Evolutionary conservation across 2,329 filamentous ascomycete species (phyloP).

Genomic region (Dactylellina leptospora): DNA sequence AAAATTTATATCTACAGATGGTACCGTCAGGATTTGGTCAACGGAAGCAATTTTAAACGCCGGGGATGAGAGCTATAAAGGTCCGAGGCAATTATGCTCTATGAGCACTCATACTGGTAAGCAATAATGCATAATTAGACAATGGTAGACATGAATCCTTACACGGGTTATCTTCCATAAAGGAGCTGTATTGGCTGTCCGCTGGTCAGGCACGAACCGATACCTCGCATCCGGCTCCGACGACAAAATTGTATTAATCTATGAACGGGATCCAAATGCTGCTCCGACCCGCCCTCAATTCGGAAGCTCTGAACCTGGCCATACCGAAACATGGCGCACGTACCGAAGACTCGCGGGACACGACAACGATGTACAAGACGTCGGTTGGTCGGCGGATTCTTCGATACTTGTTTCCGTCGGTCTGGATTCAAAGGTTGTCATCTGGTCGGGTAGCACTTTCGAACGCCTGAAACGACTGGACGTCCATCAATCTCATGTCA

Average conservation of each 20-base stretch:
- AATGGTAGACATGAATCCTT: background rate
- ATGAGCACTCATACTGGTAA: conserved; percentile 99
- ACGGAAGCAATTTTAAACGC: conserved; percentile 90
- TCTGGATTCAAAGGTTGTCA: conserved; percentile 94
- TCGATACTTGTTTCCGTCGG: conserved; percentile 96
- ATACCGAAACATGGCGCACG: conserved; percentile 98
- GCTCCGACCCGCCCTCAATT: conserved; percentile 74
- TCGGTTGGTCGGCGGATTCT: conserved; percentile 96
- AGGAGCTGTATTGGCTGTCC: conserved; percentile 70
- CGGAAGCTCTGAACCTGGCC: conserved; percentile 86
- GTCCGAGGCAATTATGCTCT: conserved; percentile 91
- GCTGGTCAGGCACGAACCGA: conserved; percentile 93
- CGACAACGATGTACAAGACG: conserved; percentile 97
- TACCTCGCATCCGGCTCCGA: conserved; percentile 97
- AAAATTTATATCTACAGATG: conserved; percentile 68
- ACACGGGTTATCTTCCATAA: background rate
- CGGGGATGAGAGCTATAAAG: conserved; percentile 74
- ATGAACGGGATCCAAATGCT: conserved; percentile 71
- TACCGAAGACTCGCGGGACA: conserved; percentile 92
- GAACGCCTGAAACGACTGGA: conserved; percentile 95
- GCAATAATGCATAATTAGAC: conserved; percentile 59
- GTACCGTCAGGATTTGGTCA: conserved; percentile 97
- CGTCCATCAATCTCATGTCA: conserved; percentile 95
- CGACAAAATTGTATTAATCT: conserved; percentile 98
- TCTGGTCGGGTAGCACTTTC: conserved; percentile 98